Evolutionary conservation across 169 alveolate genomes (phyloP), one percentile per base, ranked within the genome.

Genomic region (Blepharisma undulans): DNA sequence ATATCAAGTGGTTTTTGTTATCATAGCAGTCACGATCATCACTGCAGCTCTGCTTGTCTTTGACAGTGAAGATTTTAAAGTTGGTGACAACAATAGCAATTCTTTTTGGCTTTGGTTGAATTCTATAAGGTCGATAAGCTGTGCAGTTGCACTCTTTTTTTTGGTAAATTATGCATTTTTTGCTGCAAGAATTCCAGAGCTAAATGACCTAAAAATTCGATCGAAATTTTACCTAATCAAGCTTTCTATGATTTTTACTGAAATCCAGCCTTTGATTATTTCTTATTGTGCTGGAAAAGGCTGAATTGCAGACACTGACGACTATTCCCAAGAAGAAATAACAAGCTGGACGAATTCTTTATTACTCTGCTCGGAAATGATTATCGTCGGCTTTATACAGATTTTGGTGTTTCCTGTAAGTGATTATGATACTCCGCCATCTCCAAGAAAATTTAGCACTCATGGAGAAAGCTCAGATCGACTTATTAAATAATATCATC

Each of bases 321-420:
- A 48, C 66, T 48, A 48, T 5, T 48, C 66, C 0, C 66, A 48
- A 48, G 66, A 48, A 25, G 77, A 82, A 48, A 30, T 82, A 8
- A 60, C 77, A 32, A 21, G 22, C 29, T 82, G 60, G 8, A 82
- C 77, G 27, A 82, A 82, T 30, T 32, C 76, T 30, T 22, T 82
- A 32, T 8, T 82, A 14, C 30, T 82, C 14, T 82, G 89, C 34
- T 34, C 89, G 36, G 89, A 82, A 82, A 82, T 82, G 89, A 82
- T 82, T 59, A 34, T 82, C 36, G 29, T 22, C 21, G 74, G 89
- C 12, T 25, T 82, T 48, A 21, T 82, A 21, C 89, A 82, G n/a
- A 32, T 22, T 30, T 32, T 22, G 12, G 30, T 82, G 22, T 82
- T 82, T 33, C 89, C 89, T 21, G 33, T 82, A 2, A 34, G 77